phyloP scores from a whole-genome alignment of 106 monocot species.

The Acorus gramineus region DNA sequence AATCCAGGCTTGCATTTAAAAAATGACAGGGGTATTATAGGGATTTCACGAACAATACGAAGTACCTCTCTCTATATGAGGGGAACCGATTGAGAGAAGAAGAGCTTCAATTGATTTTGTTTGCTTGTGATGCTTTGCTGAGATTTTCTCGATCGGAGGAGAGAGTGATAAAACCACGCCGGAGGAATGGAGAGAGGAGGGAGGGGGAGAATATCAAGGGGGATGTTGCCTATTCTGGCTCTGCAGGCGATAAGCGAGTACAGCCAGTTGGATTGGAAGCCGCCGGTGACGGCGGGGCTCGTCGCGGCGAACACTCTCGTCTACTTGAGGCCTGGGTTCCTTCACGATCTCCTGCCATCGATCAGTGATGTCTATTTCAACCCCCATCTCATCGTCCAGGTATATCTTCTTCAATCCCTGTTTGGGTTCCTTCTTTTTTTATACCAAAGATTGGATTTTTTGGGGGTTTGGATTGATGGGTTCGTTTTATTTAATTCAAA shows the following conservation, averaged over 20 bases:
- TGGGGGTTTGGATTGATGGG: too few species aligned
- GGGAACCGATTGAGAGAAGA: too few species aligned
- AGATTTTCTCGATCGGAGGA: too few species aligned
- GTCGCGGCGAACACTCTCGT: constrained; percentile 66
- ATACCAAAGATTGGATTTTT: background rate
- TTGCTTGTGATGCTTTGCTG: too few species aligned
- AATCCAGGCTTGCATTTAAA: too few species aligned
- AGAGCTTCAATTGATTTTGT: too few species aligned
- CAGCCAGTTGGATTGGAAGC: constrained; percentile 40
- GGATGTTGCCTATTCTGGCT: constrained; percentile 75
- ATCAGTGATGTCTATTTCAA: constrained; percentile 64
- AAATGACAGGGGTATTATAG: too few species aligned
- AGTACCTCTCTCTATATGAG: too few species aligned
- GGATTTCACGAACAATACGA: too few species aligned
- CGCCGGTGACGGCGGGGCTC: constrained; percentile 84
- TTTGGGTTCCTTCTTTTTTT: background rate
- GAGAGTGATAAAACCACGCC: too few species aligned
- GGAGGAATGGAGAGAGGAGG: background rate
- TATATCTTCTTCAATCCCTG: constrained; percentile 5
- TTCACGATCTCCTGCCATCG: constrained; percentile 53
- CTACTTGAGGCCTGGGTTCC: constrained; percentile 63
- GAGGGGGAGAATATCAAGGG: constrained; percentile 22
- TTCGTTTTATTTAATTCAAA: too few species aligned
- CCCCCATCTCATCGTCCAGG: constrained; percentile 81
- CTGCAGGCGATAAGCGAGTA: constrained; percentile 72